Evolutionary conservation across 2,329 filamentous ascomycete species (phyloP).

Genomic region (Xylariaceae sp.): DNA sequence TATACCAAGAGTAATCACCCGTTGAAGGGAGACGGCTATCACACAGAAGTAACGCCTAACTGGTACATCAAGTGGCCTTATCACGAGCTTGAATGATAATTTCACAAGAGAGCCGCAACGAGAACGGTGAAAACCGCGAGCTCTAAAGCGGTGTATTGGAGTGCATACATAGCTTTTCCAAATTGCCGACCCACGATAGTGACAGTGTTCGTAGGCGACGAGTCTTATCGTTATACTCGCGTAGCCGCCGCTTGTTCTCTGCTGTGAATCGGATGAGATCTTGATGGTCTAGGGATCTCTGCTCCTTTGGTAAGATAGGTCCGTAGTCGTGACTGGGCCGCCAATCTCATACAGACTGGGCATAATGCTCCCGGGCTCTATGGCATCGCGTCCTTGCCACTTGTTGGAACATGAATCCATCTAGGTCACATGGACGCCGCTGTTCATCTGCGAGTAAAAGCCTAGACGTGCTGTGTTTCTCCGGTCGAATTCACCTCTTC

Average conservation of each 20-base stretch:
- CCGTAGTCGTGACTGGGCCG: constrained; percentile 16
- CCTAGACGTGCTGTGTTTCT: constrained; percentile 23
- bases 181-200: constrained; percentile 3
- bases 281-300: constrained; percentile 12
- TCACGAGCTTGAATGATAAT: constrained; percentile 14
- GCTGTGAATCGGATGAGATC: constrained; percentile 23
- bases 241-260: constrained; percentile 9
- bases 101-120: constrained; percentile 15
- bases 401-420: constrained; percentile 23
- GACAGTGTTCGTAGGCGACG: constrained; percentile 9
- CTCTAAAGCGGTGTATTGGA: constrained; percentile 14
- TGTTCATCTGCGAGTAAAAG: background rate
- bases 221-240: constrained; percentile 10
- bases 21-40: background rate
- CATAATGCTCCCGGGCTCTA: constrained; percentile 15
- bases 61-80: constrained; percentile 20
- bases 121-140: constrained; percentile 30
- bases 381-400: constrained; percentile 13
- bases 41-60: constrained; percentile 18
- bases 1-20: background rate
- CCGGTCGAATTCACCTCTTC: constrained; percentile 15
- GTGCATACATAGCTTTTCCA: constrained; percentile 18
- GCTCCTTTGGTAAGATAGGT: constrained; percentile 12
- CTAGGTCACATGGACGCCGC: background rate
- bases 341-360: constrained; percentile 26